Percentiles rank a stretch among this genome's conserved stretches.
phyloP scores from a whole-genome alignment of 2,329 filamentous ascomycete species.

The Pseudogymnoascus sp. region DNA sequence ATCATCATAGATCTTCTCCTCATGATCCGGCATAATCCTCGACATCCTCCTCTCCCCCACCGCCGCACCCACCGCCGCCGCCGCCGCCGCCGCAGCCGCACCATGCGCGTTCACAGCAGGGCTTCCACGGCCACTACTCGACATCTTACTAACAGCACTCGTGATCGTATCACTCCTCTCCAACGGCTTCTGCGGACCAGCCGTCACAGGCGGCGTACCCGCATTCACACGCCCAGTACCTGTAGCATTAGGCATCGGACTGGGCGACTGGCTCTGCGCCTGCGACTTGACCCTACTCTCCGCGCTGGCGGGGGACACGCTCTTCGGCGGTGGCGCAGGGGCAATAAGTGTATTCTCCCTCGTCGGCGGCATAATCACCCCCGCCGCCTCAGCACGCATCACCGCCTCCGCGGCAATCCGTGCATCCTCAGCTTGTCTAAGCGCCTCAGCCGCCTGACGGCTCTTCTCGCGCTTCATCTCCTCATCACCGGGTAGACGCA shows the following conservation, averaged over 20 bases:
- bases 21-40: slow-evolving; percentile 9
- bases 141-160: background rate
- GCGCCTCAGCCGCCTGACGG: background rate
- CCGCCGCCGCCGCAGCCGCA: background rate
- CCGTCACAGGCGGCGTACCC: background rate
- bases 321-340: background rate
- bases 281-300: background rate
- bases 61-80: slow-evolving; percentile 18
- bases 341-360: background rate
- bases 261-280: background rate
- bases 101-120: background rate
- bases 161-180: background rate
- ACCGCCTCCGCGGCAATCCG: background rate
- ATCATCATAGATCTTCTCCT: background rate
- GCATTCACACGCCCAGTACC: background rate
- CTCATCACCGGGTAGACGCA: slow-evolving; percentile 16
- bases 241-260: background rate
- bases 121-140: background rate
- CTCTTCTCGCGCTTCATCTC: background rate
- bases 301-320: background rate
- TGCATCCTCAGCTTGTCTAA: background rate
- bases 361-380: background rate
- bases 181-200: background rate
- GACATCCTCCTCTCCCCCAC: slow-evolving; percentile 27
- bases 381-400: background rate